Evolutionary conservation across 192 early-diverging fungal genomes (phyloP).

Genomic region (Umbelopsis vinacea): DNA sequence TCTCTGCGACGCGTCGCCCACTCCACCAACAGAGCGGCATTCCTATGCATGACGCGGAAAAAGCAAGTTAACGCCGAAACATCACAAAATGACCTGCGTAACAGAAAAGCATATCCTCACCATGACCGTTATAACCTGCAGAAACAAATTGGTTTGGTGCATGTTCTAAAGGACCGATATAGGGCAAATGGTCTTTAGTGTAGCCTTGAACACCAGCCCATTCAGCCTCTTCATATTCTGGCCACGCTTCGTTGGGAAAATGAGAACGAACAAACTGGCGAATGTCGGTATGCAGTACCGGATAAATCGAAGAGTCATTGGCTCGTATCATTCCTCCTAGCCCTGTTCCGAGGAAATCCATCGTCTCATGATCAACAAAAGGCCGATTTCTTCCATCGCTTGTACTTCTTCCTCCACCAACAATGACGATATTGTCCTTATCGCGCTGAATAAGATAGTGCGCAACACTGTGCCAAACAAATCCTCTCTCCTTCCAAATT

Average conservation of each 20-base stretch:
- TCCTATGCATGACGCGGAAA: neutral
- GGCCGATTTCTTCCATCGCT: slow-evolving; percentile 1
- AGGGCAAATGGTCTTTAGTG: slow-evolving; percentile 9
- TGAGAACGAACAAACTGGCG: slow-evolving; percentile 12
- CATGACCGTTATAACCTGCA: slow-evolving; percentile 10
- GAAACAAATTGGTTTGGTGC: neutral
- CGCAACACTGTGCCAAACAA: slow-evolving; percentile 20
- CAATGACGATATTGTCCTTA: slow-evolving; percentile 17
- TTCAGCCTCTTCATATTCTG: slow-evolving; percentile 12
- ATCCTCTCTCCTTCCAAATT: slow-evolving; percentile 6
- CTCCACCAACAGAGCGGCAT: slow-evolving; percentile 19
- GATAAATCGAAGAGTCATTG: slow-evolving; percentile 6
- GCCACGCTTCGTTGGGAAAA: slow-evolving; percentile 7
- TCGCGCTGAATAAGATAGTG: slow-evolving; percentile 13
- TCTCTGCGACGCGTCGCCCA: slow-evolving; percentile 14
- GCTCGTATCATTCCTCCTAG: slow-evolving; percentile 8
- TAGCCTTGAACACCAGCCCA: slow-evolving; percentile 18
- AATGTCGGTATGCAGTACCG: slow-evolving; percentile 17
- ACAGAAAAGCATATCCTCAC: neutral
- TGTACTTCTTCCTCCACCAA: slow-evolving; percentile 9
- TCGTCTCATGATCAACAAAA: neutral
- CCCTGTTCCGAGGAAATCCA: neutral
- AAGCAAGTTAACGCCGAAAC: neutral
- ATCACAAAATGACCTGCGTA: too few relatives aligned
- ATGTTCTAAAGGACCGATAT: neutral